Evolutionary conservation across 305 asterid genomes (phyloP).

Genomic region (Fraxinus floribunda): DNA sequence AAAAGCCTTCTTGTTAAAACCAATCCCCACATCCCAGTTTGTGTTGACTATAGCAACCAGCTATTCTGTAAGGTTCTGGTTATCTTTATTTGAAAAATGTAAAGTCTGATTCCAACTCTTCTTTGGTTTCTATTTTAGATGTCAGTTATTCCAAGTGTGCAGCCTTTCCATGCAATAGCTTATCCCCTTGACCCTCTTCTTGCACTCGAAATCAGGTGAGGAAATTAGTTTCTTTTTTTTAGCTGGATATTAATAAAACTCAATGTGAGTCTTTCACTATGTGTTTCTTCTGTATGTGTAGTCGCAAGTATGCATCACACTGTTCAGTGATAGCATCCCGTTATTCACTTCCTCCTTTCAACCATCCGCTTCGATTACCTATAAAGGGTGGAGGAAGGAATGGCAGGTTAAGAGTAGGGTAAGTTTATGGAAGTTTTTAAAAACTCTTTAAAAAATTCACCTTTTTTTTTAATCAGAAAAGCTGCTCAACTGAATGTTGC

Average conservation of each 20-base stretch:
- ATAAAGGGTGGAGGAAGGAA: conserved; percentile 61
- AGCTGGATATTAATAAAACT: neutral
- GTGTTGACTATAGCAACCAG: neutral
- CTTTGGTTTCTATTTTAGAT: conserved; percentile 39
- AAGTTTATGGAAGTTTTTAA: conserved; percentile 27
- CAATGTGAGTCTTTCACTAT: neutral
- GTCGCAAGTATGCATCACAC: conserved; percentile 94
- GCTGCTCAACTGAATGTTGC: neutral
- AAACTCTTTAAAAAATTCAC: conserved; percentile 2
- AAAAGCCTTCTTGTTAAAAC: conserved; percentile 15
- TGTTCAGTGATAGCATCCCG: conserved; percentile 91
- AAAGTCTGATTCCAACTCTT: conserved; percentile 20
- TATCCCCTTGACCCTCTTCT: conserved; percentile 97
- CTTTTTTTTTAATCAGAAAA: neutral
- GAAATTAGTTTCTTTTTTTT: conserved; percentile 11
- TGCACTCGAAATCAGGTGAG: conserved; percentile 88
- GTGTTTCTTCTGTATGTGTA: conserved; percentile 31
- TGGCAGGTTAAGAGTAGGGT: conserved; percentile 85
- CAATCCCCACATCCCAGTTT: conserved; percentile 12
- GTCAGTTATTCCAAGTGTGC: conserved; percentile 96
- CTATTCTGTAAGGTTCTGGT: conserved; percentile 4
- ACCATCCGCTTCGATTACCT: conserved; percentile 74
- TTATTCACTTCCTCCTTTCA: conserved; percentile 81
- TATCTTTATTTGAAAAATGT: conserved; percentile 10
- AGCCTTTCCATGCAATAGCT: conserved; percentile 98